phyloP scores from a whole-genome alignment of 2,329 filamentous ascomycete species.

The Colletotrichum noveboracense region DNA sequence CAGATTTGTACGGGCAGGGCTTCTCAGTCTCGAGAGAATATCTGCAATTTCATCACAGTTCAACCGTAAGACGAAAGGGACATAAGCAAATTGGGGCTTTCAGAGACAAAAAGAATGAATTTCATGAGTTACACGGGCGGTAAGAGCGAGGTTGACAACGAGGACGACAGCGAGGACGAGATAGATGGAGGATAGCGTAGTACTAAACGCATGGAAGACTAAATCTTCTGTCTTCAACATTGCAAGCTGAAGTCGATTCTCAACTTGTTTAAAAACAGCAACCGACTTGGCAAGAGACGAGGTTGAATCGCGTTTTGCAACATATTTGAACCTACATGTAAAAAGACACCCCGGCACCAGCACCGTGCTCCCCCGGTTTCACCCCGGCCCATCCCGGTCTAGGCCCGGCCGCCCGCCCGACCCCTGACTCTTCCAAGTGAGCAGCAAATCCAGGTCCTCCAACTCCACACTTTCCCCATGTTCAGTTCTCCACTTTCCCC shows the following conservation, averaged over 20 bases:
- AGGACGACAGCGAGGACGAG: too few relatives aligned
- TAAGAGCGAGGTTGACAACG: too few relatives aligned
- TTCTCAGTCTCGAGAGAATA: not conserved
- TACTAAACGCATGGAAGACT: too few relatives aligned
- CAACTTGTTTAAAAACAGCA: too few relatives aligned
- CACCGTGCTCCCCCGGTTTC: not conserved
- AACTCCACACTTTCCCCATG: not conserved
- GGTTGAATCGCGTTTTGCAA: rapidly evolving
- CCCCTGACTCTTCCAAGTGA: not conserved
- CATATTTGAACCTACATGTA: not conserved
- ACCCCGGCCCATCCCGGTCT: not conserved
- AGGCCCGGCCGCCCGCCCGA: not conserved
- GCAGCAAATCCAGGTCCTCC: not conserved
- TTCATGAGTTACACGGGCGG: not conserved
- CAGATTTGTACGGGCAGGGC: not conserved
- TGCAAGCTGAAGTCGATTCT: rapidly evolving
- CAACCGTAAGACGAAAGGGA: too few relatives aligned
- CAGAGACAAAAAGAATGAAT: not conserved
- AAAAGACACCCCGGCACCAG: not conserved
- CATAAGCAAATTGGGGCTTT: too few relatives aligned
- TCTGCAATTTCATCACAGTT: too few relatives aligned
- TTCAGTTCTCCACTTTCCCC: not conserved
- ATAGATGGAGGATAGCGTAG: not conserved
- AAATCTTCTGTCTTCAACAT: not conserved
- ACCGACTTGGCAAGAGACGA: not conserved